Evolutionary conservation across 2,329 filamentous ascomycete genomes (phyloP).

Genomic region (Trichoderma brevicompactum): DNA sequence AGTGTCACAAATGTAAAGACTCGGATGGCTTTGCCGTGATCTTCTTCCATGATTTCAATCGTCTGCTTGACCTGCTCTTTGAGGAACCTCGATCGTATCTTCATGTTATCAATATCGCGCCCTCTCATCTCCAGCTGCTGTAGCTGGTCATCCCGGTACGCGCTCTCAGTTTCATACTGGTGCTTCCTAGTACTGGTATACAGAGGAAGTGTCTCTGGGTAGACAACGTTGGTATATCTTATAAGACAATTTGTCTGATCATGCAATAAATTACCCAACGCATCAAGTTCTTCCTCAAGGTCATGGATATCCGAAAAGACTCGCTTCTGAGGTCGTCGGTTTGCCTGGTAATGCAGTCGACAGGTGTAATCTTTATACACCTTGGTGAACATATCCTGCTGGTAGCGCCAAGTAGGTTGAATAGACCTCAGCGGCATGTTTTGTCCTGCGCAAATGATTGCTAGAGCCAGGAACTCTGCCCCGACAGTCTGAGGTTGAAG

Average conservation of each 20-base stretch:
- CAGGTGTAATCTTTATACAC: conserved; percentile 5
- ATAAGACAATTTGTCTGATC: conserved; percentile 4
- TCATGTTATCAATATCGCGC: conserved; percentile 11
- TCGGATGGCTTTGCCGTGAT: conserved; percentile 41
- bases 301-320: conserved; percentile 31
- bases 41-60: conserved; percentile 38
- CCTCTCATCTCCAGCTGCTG: not conserved
- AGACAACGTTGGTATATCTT: not conserved
- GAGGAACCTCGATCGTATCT: conserved; percentile 22
- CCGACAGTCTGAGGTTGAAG: conserved; percentile 7
- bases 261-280: conserved; percentile 28
- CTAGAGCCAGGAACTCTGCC: conserved; percentile 6
- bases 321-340: conserved; percentile 20
- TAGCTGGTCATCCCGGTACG: not conserved
- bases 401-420: not conserved
- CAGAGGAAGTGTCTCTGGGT: not conserved
- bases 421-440: not conserved
- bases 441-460: conserved; percentile 4
- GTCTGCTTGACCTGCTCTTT: conserved; percentile 35
- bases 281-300: conserved; percentile 33
- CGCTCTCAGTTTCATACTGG: not conserved
- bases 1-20: conserved; percentile 48
- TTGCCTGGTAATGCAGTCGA: conserved; percentile 1
- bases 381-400: not conserved
- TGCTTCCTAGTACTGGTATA: not conserved